These are phyloP conservation scores for Penicillium paradoxum DNA, from an alignment of 495 filamentous ascomycete genomes.

Conservation along the genomic window DNA sequence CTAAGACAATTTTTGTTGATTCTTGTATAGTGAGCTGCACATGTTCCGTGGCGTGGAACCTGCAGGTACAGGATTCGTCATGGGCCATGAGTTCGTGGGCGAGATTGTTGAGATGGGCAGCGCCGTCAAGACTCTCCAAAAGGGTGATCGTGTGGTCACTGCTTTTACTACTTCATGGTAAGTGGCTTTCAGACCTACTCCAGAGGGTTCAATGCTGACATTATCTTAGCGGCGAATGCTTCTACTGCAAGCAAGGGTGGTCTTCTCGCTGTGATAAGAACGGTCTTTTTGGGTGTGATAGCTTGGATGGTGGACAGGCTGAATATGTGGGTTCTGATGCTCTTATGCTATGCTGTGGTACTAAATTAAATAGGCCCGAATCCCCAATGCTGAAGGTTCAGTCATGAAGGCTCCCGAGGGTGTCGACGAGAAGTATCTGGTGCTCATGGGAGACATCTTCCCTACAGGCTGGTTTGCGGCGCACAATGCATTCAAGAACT, in stretches of 20 bases:
- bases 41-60: slow-evolving; percentile 80
- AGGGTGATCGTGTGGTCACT: slow-evolving; percentile 74
- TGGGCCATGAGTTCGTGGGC: slow-evolving; percentile 76
- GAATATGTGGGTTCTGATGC: slow-evolving; percentile 56
- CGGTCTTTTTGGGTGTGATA: slow-evolving; percentile 67
- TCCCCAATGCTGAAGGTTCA: slow-evolving; percentile 81
- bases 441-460: slow-evolving; percentile 61
- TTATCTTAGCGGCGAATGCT: slow-evolving; percentile 63
- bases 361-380: slow-evolving; percentile 49
- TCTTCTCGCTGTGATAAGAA: slow-evolving; percentile 78
- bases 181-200: slow-evolving; percentile 11
- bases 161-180: slow-evolving; percentile 89
- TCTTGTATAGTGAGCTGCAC: slow-evolving; percentile 69
- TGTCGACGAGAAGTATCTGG: slow-evolving; percentile 70
- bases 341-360: background rate
- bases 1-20: background rate
- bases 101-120: slow-evolving; percentile 62
- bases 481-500: slow-evolving; percentile 69
- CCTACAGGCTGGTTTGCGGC: slow-evolving; percentile 89
- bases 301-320: slow-evolving; percentile 82
- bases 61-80: slow-evolving; percentile 58
- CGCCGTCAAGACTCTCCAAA: slow-evolving; percentile 60
- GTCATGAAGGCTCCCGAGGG: slow-evolving; percentile 69
- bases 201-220: slow-evolving; percentile 5
- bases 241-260: slow-evolving; percentile 80